Base-by-base conservation (phyloP, 108 stramenopile genomes). In the Nitzschia sp. region DNA sequence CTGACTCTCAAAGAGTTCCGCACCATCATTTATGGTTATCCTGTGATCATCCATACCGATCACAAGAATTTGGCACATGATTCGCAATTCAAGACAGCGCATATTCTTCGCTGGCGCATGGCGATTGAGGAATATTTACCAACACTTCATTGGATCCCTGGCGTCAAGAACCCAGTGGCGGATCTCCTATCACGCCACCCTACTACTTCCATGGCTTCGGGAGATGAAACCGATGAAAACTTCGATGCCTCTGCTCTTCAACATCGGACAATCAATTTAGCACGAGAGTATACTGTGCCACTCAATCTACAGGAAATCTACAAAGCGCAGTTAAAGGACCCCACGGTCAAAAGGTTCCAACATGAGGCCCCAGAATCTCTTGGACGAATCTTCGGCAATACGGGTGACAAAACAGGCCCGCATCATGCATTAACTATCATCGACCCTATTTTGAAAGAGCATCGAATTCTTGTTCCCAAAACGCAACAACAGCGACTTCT, bases 91-190 rank as follows among this genome's bases (percentile, higher is more conserved):
- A 18, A 32, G 13, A 59, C 31, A 30, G 8, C 59, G 32, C 13
- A 29, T 31, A 34, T 66, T 3, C 23, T 51, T 5, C 47, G 68
- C 5, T 81, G 80, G 80, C 34, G 75, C 13, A 47, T 66, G 24
- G 31, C 75, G 4, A 30, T 76, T 30, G 66, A 81, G 46, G 80
- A 76, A 64, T 81, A 46, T 54, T 65, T 46, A 24, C 75, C 71
- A 18, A 35, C 71, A 25, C 67, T 67, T 33, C 28, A 59, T 9
- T 36, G 69, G 27, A 8, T 61, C 19, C 25, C 45, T 3, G 74
- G 74, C 34, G 55, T 67, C 59, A 54, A 66, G 19, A 74, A 76
- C 28, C 3, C 35, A 3, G 60, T 62, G 5, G 75, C 75, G 21
- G 75, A 76, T 28, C 25, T 48, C 18, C 54, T 76, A n/a, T 58